These are phyloP conservation scores for Hawksworthiomyces lignivorus DNA, from an alignment of 2,329 filamentous ascomycete species.

Conservation along the genomic window DNA sequence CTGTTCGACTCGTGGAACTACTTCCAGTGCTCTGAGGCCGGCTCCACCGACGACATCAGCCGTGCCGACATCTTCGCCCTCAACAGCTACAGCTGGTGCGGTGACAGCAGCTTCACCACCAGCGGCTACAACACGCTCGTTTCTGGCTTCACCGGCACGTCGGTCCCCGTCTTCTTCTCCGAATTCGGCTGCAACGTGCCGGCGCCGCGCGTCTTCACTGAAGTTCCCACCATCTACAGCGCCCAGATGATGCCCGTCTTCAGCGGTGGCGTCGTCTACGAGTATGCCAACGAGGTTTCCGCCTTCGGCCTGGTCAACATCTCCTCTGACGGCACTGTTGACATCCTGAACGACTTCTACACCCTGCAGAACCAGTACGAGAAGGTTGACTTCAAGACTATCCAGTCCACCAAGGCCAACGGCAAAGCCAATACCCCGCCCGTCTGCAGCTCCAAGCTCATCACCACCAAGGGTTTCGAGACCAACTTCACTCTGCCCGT, in stretches of 20 bases:
- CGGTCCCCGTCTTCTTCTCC: slow-evolving; percentile 73
- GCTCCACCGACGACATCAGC: slow-evolving; percentile 50
- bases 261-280: slow-evolving; percentile 73
- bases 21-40: slow-evolving; percentile 57
- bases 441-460: slow-evolving; percentile 58
- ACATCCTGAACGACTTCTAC: slow-evolving; percentile 58
- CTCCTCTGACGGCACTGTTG: slow-evolving; percentile 47
- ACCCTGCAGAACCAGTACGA: slow-evolving; percentile 69
- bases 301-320: slow-evolving; percentile 58
- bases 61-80: slow-evolving; percentile 69
- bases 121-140: slow-evolving; percentile 52
- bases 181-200: slow-evolving; percentile 73
- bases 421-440: slow-evolving; percentile 46
- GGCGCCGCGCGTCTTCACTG: slow-evolving; percentile 65
- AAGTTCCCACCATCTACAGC: slow-evolving; percentile 66
- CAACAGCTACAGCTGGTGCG: slow-evolving; percentile 65
- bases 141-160: slow-evolving; percentile 54
- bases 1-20: slow-evolving; percentile 71
- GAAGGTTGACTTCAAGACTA: slow-evolving; percentile 61
- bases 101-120: slow-evolving; percentile 44
- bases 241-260: slow-evolving; percentile 60
- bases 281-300: slow-evolving; percentile 66
- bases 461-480: slow-evolving; percentile 58
- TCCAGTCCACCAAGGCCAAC: slow-evolving; percentile 56
- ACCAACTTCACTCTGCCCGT: slow-evolving; percentile 71